These are phyloP conservation scores for Verruconis gallopava DNA, from an alignment of 2,329 filamentous ascomycete species.

Conservation along the genomic window DNA sequence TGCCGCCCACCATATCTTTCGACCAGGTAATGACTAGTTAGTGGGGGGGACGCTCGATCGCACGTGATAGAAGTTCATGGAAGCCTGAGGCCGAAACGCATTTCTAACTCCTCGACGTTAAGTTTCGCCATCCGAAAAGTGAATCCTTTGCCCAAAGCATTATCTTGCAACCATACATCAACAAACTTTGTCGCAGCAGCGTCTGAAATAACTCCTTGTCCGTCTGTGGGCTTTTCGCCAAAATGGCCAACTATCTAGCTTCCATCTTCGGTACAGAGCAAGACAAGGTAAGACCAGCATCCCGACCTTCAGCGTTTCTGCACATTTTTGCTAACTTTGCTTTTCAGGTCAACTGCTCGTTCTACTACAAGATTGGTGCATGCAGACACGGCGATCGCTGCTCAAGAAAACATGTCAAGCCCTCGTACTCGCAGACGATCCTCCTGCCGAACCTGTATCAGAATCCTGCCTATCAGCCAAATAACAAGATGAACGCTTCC, in stretches of 20 bases:
- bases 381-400: slow-evolving; percentile 97
- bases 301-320: background rate
- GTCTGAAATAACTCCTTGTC: no score
- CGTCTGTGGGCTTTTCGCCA: no score
- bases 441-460: slow-evolving; percentile 98
- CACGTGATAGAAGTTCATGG: no score
- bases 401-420: slow-evolving; percentile 97
- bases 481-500: slow-evolving; percentile 89
- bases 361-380: slow-evolving; percentile 99
- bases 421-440: slow-evolving; percentile 93
- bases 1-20: no score
- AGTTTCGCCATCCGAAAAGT: no score
- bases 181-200: no score
- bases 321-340: slow-evolving; percentile 11
- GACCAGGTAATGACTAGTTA: no score
- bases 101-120: no score
- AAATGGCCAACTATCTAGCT: slow-evolving; percentile 94
- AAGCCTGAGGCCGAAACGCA: no score
- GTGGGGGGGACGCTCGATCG: no score
- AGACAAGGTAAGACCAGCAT: slow-evolving; percentile 48
- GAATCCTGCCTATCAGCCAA: slow-evolving; percentile 92
- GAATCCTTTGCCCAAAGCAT: no score
- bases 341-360: slow-evolving; percentile 76
- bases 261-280: slow-evolving; percentile 99
- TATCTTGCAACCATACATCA: no score